A percentile compares a stretch with the other conserved stretches of the same genome.
Evolutionary conservation across 352 stramenopile species (phyloP).

Genomic region (Phytopythium mirpurense): DNA sequence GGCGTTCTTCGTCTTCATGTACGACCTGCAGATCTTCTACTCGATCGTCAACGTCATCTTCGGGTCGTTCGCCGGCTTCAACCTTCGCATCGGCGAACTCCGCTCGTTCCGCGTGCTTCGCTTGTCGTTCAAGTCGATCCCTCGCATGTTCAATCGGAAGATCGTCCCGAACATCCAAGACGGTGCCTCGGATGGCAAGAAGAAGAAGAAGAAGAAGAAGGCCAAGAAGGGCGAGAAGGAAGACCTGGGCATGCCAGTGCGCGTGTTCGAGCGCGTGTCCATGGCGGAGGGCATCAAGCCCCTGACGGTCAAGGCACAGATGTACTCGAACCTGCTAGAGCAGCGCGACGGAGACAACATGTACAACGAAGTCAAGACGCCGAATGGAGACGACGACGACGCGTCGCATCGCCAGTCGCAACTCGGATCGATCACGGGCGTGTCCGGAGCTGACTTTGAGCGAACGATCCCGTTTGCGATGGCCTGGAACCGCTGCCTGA

Average conservation of each 20-base stretch:
- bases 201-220: slow-evolving; percentile 64
- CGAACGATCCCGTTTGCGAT: slow-evolving; percentile 84
- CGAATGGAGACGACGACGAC: slow-evolving; percentile 62
- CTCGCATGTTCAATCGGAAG: slow-evolving; percentile 86
- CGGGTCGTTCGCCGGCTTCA: slow-evolving; percentile 80
- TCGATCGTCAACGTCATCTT: slow-evolving; percentile 71
- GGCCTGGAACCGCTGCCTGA: slow-evolving; percentile 81
- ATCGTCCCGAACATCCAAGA: slow-evolving; percentile 85
- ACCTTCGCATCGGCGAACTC: slow-evolving; percentile 79
- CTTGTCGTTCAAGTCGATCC: slow-evolving; percentile 83
- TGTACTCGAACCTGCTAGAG: slow-evolving; percentile 75
- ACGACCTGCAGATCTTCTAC: slow-evolving; percentile 87
- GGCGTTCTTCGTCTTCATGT: slow-evolving; percentile 82
- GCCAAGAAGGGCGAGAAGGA: slow-evolving; percentile 69
- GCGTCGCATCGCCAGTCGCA: slow-evolving; percentile 47
- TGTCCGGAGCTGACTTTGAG: slow-evolving; percentile 79
- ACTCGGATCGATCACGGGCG: slow-evolving; percentile 65
- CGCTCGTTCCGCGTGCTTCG: slow-evolving; percentile 81
- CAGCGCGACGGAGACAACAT: slow-evolving; percentile 35
- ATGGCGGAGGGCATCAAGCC: slow-evolving; percentile 79
- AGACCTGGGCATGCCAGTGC: slow-evolving; percentile 53
- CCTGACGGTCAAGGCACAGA: slow-evolving; percentile 78
- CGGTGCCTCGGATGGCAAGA: slow-evolving; percentile 33
- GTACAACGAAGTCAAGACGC: slow-evolving; percentile 64
- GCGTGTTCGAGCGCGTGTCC: slow-evolving; percentile 76